Evolutionary conservation across 768 basidiomycete species (phyloP).

Genomic region (Pleurotus tuoliensis): DNA sequence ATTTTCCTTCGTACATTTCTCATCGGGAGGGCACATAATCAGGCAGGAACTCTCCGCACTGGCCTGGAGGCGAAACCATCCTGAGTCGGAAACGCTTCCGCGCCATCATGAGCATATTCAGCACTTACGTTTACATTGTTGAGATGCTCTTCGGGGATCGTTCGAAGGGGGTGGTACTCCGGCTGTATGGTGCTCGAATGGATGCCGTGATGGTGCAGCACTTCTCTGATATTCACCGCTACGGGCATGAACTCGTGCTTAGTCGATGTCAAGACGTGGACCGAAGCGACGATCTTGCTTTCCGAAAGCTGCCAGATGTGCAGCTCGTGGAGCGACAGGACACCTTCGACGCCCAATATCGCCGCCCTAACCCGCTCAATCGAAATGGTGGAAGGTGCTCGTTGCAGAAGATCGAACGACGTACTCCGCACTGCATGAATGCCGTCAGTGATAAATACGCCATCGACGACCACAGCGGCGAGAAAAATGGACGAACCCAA

Average conservation of each 20-base stretch:
- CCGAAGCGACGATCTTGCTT: slow-evolving; percentile 90
- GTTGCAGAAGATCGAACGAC: slow-evolving; percentile 92
- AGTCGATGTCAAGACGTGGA: slow-evolving; percentile 85
- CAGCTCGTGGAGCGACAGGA: slow-evolving; percentile 84
- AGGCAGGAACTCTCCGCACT: slow-evolving; percentile 58
- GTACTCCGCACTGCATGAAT: slow-evolving; percentile 67
- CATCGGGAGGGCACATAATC: slow-evolving; percentile 70
- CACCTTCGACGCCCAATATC: slow-evolving; percentile 81
- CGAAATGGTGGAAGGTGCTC: slow-evolving; percentile 85
- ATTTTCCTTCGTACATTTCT: slow-evolving; percentile 64
- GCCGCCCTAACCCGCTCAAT: slow-evolving; percentile 81
- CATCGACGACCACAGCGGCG: neutral
- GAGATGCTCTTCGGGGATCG: slow-evolving; percentile 41
- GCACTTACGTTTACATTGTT: slow-evolving; percentile 26
- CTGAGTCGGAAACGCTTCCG: no score
- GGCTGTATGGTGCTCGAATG: slow-evolving; percentile 96
- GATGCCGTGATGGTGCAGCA: slow-evolving; percentile 86
- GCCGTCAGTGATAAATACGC: neutral
- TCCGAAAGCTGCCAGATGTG: slow-evolving; percentile 99
- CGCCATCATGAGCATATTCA: no score
- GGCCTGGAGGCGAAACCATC: slow-evolving; percentile 27
- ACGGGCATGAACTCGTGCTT: slow-evolving; percentile 89
- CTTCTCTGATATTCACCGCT: slow-evolving; percentile 77
- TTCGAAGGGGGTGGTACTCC: slow-evolving; percentile 53
- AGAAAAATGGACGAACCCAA: slow-evolving; percentile 47